Conservation (phyloP, 2,329 filamentous ascomycete genomes). For the Aspergillus calidoustus region DNA sequence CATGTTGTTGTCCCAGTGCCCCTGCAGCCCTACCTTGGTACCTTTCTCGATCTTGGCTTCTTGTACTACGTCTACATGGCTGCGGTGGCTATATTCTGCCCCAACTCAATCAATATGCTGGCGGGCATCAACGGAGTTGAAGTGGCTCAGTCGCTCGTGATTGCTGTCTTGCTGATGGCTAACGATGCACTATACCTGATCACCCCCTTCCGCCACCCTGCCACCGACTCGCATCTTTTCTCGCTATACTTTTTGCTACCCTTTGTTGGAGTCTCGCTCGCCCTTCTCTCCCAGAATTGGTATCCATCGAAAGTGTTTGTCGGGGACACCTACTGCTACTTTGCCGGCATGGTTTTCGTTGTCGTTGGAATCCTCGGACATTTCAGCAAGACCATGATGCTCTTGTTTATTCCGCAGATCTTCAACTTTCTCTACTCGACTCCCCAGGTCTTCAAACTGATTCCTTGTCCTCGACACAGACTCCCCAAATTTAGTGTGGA, state of each 20-base stretch:
- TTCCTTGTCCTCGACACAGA: conserved; percentile 91
- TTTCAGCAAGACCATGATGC: conserved; percentile 93
- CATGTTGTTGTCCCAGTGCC: conserved; percentile 89
- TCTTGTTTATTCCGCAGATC: conserved; percentile 89
- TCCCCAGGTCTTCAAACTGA: conserved; percentile 85
- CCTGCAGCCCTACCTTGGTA: conserved; percentile 80
- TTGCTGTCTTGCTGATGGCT: conserved; percentile 78
- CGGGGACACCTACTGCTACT: conserved; percentile 99
- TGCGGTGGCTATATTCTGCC: conserved; percentile 92
- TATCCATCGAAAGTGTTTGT: conserved; percentile 95
- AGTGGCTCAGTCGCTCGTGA: conserved; percentile 89
- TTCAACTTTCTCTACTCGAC: conserved; percentile 96
- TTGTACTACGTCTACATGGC: conserved; percentile 98
- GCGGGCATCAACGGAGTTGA: conserved; percentile 99
- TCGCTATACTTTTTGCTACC: conserved; percentile 93
- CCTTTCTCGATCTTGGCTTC: conserved; percentile 79
- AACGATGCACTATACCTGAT: conserved; percentile 91
- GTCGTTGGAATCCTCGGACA: conserved; percentile 96
- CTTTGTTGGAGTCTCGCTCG: conserved; percentile 88
- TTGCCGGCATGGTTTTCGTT: conserved; percentile 98
- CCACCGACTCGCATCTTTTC: conserved; percentile 94
- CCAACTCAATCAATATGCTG: conserved; percentile 99
- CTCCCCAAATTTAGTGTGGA: conserved; percentile 85
- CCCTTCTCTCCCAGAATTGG: conserved; percentile 90
- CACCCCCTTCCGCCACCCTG: conserved; percentile 84